phyloP scores from a whole-genome alignment of 768 basidiomycete species.

The Albatrellus ellisii region DNA sequence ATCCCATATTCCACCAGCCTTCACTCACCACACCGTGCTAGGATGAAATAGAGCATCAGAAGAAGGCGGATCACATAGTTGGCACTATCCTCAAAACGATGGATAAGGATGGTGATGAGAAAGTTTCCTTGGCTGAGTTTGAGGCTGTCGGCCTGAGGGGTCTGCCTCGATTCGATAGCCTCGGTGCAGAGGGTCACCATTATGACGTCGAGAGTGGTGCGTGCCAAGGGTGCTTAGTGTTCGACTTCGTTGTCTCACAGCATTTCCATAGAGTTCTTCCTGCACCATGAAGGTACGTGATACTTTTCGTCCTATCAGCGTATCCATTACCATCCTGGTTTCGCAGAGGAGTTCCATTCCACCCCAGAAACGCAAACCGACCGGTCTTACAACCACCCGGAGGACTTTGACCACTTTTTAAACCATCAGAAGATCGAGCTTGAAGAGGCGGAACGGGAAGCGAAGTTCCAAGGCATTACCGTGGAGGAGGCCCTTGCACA shows the following conservation, averaged over 20 bases:
- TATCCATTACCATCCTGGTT: too few species aligned
- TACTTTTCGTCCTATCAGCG: not conserved
- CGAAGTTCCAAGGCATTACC: slow-evolving; percentile 69
- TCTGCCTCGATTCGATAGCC: slow-evolving; percentile 68
- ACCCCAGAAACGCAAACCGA: slow-evolving; percentile 98
- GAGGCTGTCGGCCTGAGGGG: slow-evolving; percentile 57
- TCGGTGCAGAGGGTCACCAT: slow-evolving; percentile 88
- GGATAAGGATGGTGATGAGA: slow-evolving; percentile 67
- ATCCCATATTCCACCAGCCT: not conserved
- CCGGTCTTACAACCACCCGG: slow-evolving; percentile 86
- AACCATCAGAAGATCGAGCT: slow-evolving; percentile 80
- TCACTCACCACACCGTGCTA: slow-evolving; percentile 15
- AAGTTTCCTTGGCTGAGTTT: slow-evolving; percentile 58
- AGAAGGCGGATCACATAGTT: slow-evolving; percentile 73
- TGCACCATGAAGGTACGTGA: slow-evolving; percentile 85
- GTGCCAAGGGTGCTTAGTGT: slow-evolving; percentile 16
- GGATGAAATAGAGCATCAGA: slow-evolving; percentile 68
- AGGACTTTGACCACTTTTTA: slow-evolving; percentile 86
- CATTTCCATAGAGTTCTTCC: slow-evolving; percentile 61
- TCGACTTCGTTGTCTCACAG: slow-evolving; percentile 2
- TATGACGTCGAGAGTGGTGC: slow-evolving; percentile 84
- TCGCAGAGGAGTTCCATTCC: slow-evolving; percentile 75
- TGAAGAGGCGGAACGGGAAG: slow-evolving; percentile 74
- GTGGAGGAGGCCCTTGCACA: slow-evolving; percentile 54
- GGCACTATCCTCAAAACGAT: slow-evolving; percentile 52